Evolutionary conservation across 495 filamentous ascomycete species (phyloP).

Genomic region (Paragyromitra xinjiangensis): DNA sequence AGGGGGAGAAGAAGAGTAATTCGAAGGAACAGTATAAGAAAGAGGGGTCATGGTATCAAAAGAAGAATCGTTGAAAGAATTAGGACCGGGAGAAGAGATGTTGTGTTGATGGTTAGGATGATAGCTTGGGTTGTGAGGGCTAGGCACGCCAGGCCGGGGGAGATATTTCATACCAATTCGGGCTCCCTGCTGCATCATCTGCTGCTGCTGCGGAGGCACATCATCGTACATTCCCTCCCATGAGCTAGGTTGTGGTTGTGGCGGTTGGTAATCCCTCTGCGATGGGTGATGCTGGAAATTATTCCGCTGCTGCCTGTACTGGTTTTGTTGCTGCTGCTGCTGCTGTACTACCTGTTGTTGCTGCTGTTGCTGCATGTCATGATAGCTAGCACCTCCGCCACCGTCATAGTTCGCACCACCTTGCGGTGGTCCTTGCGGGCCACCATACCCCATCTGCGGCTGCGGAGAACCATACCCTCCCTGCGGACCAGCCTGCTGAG

Average conservation of each 20-base stretch:
- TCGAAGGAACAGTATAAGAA: constrained; percentile 20
- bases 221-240: constrained; percentile 99
- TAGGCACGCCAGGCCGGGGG: constrained; percentile 37
- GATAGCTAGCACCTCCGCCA: constrained; percentile 34
- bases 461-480: constrained; percentile 53
- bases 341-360: constrained; percentile 59
- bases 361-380: constrained; percentile 67
- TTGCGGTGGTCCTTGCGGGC: constrained; percentile 47
- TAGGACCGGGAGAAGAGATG: constrained; percentile 16
- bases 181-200: constrained; percentile 59
- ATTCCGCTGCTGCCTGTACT: constrained; percentile 55
- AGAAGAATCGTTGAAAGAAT: constrained; percentile 34
- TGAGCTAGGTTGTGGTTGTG: constrained; percentile 60
- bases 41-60: constrained; percentile 37
- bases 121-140: constrained; percentile 19
- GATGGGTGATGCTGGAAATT: constrained; percentile 58
- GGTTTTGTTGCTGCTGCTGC: constrained; percentile 48
- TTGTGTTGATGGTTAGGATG: constrained; percentile 45
- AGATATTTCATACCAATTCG: constrained; percentile 54
- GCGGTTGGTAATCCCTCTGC: constrained; percentile 57
- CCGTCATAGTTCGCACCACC: constrained; percentile 46
- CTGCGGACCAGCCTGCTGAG: constrained; percentile 49
- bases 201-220: constrained; percentile 77
- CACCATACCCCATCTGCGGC: constrained; percentile 49
- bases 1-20: constrained; percentile 39